Percentiles rank a stretch among this genome's conserved stretches.
Conservation (phyloP, 2,329 filamentous ascomycete genomes). For the Monosporascus sp. region DNA sequence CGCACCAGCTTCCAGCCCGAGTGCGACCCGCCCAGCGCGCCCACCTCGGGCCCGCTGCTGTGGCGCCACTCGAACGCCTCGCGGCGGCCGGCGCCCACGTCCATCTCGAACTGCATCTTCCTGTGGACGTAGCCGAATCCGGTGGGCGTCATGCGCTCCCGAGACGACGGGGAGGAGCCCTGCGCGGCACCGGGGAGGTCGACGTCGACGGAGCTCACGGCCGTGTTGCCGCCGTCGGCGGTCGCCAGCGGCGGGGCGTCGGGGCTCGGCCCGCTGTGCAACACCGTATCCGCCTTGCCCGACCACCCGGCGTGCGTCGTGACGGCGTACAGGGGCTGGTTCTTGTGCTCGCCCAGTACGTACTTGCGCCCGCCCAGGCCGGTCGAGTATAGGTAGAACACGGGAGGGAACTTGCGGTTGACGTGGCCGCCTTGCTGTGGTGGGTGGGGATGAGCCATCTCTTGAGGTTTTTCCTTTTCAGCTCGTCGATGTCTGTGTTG, state of each 20-base stretch:
- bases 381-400: constrained; percentile 26
- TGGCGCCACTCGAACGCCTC: constrained; percentile 40
- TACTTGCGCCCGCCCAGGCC: constrained; percentile 8
- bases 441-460: too few relatives aligned
- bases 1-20: constrained; percentile 38
- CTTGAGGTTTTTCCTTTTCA: too few relatives aligned
- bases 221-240: constrained; percentile 9
- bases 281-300: constrained; percentile 22
- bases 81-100: constrained; percentile 12
- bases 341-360: constrained; percentile 26
- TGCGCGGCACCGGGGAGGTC: constrained; percentile 16
- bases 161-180: constrained; percentile 13
- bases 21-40: constrained; percentile 21
- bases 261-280: constrained; percentile 29
- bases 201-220: constrained; percentile 13
- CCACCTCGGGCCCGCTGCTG: constrained; percentile 29
- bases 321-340: constrained; percentile 27
- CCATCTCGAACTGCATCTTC: constrained; percentile 29
- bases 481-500: too few relatives aligned
- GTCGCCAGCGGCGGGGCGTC: constrained; percentile 24
- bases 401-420: constrained; percentile 25
- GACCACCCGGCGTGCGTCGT: constrained; percentile 19
- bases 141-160: constrained; percentile 1
- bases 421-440: neutral
- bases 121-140: constrained; percentile 9